Evolutionary conservation across 2,329 filamentous ascomycete genomes (phyloP).

Genomic region (Dryadomyces quercivorus): DNA sequence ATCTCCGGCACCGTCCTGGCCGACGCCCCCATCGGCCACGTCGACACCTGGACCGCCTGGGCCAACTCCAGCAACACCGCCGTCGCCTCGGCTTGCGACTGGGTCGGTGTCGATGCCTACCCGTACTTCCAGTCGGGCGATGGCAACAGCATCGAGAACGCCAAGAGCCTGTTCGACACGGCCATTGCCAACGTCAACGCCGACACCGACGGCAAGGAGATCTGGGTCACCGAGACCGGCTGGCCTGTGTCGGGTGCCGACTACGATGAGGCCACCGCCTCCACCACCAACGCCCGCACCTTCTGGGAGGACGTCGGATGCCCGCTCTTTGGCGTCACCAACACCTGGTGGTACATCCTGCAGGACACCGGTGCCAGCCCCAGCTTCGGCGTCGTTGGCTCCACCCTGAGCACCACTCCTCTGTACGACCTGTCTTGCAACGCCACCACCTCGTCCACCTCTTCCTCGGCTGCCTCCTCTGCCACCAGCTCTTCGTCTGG

Average conservation of each 20-base stretch:
- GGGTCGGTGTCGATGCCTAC: conserved; percentile 75
- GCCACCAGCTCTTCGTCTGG: background rate
- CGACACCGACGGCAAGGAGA: conserved; percentile 51
- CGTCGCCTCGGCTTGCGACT: conserved; percentile 61
- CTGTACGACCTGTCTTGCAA: conserved; percentile 52
- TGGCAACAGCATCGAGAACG: conserved; percentile 52
- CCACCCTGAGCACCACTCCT: conserved; percentile 37
- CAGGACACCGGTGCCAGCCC: conserved; percentile 57
- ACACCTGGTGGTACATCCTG: conserved; percentile 69
- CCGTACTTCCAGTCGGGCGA: conserved; percentile 67
- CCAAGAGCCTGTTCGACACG: conserved; percentile 53
- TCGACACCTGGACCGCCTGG: conserved; percentile 80
- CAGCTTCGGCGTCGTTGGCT: conserved; percentile 58
- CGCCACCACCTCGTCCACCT: conserved; percentile 17
- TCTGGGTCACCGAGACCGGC: conserved; percentile 85
- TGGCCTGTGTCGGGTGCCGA: conserved; percentile 64
- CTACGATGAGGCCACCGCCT: conserved; percentile 50
- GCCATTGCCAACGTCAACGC: conserved; percentile 48
- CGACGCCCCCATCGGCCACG: conserved; percentile 57
- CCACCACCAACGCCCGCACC: conserved; percentile 54
- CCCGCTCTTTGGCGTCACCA: conserved; percentile 49
- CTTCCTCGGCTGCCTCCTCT: conserved; percentile 2
- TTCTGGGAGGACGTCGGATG: conserved; percentile 76
- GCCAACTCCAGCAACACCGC: conserved; percentile 59
- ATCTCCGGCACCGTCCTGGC: conserved; percentile 51